Evolutionary conservation across 2,329 filamentous ascomycete species (phyloP).

Genomic region (Talaromyces albobiverticillius): DNA sequence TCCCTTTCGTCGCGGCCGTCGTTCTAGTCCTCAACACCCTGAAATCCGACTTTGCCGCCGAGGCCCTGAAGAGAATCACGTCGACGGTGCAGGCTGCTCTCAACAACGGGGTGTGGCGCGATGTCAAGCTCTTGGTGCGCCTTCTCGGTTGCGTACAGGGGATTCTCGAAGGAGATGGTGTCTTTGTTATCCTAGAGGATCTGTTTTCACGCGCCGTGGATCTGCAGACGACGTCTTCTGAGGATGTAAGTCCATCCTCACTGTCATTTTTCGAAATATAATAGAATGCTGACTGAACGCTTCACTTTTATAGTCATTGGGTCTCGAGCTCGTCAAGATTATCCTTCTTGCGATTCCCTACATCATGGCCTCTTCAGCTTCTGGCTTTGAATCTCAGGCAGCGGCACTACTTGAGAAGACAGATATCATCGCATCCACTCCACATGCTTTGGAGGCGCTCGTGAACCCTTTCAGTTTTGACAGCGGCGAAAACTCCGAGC

Average conservation of each 20-base stretch:
- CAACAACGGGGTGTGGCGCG: constrained; percentile 74
- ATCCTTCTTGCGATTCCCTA: constrained; percentile 95
- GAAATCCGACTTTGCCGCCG: constrained; percentile 69
- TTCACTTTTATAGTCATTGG: constrained; percentile 49
- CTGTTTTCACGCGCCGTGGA: constrained; percentile 91
- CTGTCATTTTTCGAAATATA: background rate
- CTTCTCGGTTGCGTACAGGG: constrained; percentile 84
- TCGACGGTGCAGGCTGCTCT: constrained; percentile 65
- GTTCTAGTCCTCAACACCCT: constrained; percentile 75
- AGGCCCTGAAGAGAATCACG: constrained; percentile 65
- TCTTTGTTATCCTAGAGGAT: constrained; percentile 82
- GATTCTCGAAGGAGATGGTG: constrained; percentile 75
- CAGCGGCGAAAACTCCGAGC: constrained; percentile 56
- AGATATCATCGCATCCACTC: constrained; percentile 86
- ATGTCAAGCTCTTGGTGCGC: constrained; percentile 85
- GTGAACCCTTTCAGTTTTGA: constrained; percentile 77
- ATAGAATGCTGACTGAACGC: constrained; percentile 1
- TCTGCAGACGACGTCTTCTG: constrained; percentile 85
- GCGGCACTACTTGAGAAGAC: constrained; percentile 85
- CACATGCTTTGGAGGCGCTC: constrained; percentile 77
- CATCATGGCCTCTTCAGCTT: constrained; percentile 70
- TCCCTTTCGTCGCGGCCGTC: constrained; percentile 86
- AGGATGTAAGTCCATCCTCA: constrained; percentile 81
- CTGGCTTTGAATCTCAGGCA: constrained; percentile 69
- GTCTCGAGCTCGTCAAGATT: constrained; percentile 89